Evolutionary conservation across 2,329 filamentous ascomycete species (phyloP), one percentile per base, ranked within the genome.

Genomic region (Fusarium sp.): DNA sequence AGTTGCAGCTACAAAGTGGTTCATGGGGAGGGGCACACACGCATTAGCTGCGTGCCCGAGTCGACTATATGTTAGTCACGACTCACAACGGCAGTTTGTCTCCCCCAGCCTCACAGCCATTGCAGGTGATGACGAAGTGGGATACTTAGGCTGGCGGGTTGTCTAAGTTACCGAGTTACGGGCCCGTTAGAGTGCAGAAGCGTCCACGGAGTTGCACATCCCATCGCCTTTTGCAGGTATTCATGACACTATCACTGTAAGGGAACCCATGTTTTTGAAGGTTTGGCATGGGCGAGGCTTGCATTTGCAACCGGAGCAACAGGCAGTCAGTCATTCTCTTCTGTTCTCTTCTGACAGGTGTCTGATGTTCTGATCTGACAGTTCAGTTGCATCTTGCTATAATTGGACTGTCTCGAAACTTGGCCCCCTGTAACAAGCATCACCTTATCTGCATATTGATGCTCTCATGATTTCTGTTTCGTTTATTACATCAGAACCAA

Each of bases 171-270:
- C 68, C 60, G 58, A 59, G 67, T 58, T 55, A 64, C 68, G 64
- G 58, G 65, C 63, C 69, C 67, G 58, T 72, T 59, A 45, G 55
- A 67, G 46, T 71, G 65, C 71, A 73, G 71, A 66, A 62, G 61
- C 65, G 61, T 70, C 41, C 50, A 37, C 17, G 61, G 63, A 56
- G 49, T 60, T 53, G 56, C 45, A 52, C 53, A 54, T 53, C 30
- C 30, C 30, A 33, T 33, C 46, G 54, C 19, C 35, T 37, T 45
- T 49, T 22, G 50, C 53, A 47, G 35, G 35, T 37, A 15, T 43
- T 52, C 53, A 57, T 60, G 37, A 47, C 52, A 43, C 44, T 58
- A 47, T 44, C 47, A 58, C 47, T 59, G 41, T 51, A 40, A 59
- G 65, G 60, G 49, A 44, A 65, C 54, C 71, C 69, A 71, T 73